These are phyloP conservation scores for Craterostigma plantagineum DNA, from an alignment of 257 asterid species.

Conservation along the genomic window DNA sequence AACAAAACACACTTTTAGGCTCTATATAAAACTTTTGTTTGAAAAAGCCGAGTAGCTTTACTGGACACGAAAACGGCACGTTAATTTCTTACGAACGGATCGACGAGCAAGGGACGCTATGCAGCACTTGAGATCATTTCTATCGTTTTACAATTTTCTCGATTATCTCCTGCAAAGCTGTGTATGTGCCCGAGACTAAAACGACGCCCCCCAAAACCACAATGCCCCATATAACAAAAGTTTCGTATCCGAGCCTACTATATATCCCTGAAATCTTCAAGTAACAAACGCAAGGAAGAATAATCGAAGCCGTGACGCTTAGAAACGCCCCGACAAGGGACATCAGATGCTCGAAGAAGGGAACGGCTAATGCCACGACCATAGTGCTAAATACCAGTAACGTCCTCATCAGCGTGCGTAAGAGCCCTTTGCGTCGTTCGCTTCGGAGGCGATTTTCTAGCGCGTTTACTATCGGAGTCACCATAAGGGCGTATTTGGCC, in stretches of 20 bases:
- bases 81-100: too few species aligned
- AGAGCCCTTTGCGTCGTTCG: slow-evolving; percentile 12
- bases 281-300: slow-evolving; percentile 69
- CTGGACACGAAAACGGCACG: too few species aligned
- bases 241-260: slow-evolving; percentile 20
- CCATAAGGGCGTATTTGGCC: slow-evolving; percentile 72
- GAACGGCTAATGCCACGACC: slow-evolving; percentile 43
- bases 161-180: slow-evolving; percentile 31
- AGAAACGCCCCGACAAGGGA: slow-evolving; percentile 59
- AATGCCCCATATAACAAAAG: slow-evolving; percentile 21
- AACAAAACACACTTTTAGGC: too few species aligned
- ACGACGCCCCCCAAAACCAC: slow-evolving; percentile 27
- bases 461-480: slow-evolving; percentile 41
- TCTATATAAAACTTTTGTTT: too few species aligned
- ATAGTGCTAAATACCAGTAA: slow-evolving; percentile 46
- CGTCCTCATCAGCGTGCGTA: slow-evolving; percentile 26
- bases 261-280: slow-evolving; percentile 46
- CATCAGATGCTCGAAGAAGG: slow-evolving; percentile 54
- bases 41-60: too few species aligned
- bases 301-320: slow-evolving; percentile 40
- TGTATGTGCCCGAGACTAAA: slow-evolving; percentile 38
- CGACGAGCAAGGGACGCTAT: too few species aligned
- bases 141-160: too few species aligned
- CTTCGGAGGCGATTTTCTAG: slow-evolving; percentile 23
- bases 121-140: too few species aligned